Evolutionary conservation across 768 basidiomycete genomes (phyloP).

Genomic region (Xanthoconium purpureum): DNA sequence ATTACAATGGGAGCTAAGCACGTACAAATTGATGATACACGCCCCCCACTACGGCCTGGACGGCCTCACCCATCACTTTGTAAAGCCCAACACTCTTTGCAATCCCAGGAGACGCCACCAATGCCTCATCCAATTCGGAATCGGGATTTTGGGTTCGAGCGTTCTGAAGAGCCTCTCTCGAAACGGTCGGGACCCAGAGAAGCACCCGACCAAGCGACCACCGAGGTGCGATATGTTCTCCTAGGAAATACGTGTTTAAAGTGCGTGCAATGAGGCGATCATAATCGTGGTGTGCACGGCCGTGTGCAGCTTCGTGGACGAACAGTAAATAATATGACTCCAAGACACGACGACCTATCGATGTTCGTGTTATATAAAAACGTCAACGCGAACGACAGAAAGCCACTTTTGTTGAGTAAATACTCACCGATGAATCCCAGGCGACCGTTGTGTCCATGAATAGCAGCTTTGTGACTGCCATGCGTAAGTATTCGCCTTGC

Average conservation of each 20-base stretch:
- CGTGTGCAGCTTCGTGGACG: conserved; percentile 52
- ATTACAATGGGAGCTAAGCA: conserved; percentile 25
- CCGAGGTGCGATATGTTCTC: conserved; percentile 68
- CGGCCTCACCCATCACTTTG: conserved; percentile 75
- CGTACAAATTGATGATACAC: conserved; percentile 79
- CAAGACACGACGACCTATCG: conserved; percentile 69
- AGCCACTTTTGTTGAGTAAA: not conserved
- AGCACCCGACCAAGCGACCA: conserved; percentile 75
- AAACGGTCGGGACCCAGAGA: conserved; percentile 67
- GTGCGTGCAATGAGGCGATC: conserved; percentile 55
- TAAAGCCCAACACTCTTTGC: conserved; percentile 61
- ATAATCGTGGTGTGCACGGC: conserved; percentile 50
- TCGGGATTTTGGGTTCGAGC: conserved; percentile 16
- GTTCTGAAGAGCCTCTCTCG: conserved; percentile 33
- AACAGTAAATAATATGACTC: conserved; percentile 74
- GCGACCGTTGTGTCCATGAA: conserved; percentile 67
- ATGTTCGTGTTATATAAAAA: not conserved
- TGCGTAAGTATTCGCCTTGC: conserved; percentile 77
- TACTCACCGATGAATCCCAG: conserved; percentile 65
- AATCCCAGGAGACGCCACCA: conserved; percentile 35
- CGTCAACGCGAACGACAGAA: not conserved
- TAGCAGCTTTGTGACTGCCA: conserved; percentile 64
- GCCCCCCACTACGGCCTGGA: conserved; percentile 73
- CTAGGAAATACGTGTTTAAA: conserved; percentile 68
- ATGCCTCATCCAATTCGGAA: conserved; percentile 26